phyloP scores from a whole-genome alignment of 805 yeast species.

The Candida methanosorbosa region DNA sequence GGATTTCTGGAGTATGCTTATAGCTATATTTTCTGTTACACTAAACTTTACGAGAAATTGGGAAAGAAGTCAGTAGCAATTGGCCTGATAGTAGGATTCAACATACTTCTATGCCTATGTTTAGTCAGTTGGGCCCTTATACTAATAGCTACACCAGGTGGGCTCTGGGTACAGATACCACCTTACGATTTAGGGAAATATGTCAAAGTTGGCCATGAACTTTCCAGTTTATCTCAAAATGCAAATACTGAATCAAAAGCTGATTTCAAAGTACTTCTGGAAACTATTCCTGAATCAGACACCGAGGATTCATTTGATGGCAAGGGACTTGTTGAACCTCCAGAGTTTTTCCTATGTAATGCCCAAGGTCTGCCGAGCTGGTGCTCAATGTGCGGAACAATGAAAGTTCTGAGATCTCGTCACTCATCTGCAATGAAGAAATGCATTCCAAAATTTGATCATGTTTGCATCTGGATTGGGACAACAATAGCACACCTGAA shows the following conservation, averaged over 20 bases:
- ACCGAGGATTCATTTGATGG: neutral
- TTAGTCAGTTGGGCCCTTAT: slow-evolving; percentile 37
- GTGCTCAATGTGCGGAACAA: slow-evolving; percentile 58
- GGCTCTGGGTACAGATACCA: slow-evolving; percentile 27
- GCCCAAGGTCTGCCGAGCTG: slow-evolving; percentile 66
- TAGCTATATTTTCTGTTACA: slow-evolving; percentile 19
- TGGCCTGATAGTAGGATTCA: slow-evolving; percentile 23
- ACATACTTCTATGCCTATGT: slow-evolving; percentile 18
- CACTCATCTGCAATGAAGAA: slow-evolving; percentile 49
- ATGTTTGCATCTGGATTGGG: slow-evolving; percentile 76
- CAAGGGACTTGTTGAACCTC: slow-evolving; percentile 25
- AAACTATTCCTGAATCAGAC: neutral
- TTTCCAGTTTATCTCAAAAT: no score
- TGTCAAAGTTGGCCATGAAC: slow-evolving; percentile 11
- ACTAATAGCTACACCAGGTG: slow-evolving; percentile 51
- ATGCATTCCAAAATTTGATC: slow-evolving; percentile 77
- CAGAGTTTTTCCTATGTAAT: slow-evolving; percentile 60
- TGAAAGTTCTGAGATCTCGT: slow-evolving; percentile 61
- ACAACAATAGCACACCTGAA: slow-evolving; percentile 61
- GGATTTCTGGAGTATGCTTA: slow-evolving; percentile 21
- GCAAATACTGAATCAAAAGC: no score
- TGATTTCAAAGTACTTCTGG: neutral
- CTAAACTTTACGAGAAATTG: slow-evolving; percentile 32
- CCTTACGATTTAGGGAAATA: slow-evolving; percentile 22
- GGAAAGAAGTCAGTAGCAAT: slow-evolving; percentile 23